Conservation (phyloP, 768 basidiomycete species). For the Collybiopsis confluens region DNA sequence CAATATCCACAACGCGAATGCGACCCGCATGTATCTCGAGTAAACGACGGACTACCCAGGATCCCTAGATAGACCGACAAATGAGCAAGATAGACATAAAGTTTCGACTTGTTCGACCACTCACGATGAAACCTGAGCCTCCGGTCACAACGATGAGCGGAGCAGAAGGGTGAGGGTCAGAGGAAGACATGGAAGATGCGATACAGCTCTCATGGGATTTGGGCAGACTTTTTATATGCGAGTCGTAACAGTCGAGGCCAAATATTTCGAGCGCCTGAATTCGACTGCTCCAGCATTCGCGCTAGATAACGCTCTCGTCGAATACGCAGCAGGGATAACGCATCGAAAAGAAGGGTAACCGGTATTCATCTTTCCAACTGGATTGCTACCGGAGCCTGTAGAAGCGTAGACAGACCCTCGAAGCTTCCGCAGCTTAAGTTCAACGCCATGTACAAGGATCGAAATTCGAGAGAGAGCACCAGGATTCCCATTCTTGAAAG, state of each 20-base stretch:
- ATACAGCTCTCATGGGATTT: not conserved
- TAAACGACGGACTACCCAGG: constrained; percentile 42
- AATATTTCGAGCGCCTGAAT: no score
- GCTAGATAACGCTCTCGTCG: no score
- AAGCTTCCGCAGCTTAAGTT: no score
- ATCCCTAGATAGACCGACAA: constrained; percentile 34
- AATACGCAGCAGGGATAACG: no score
- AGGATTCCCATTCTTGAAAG: no score
- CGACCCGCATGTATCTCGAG: constrained; percentile 19
- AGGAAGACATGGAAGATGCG: not conserved
- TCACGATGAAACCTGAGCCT: constrained; percentile 52
- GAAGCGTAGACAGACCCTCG: no score
- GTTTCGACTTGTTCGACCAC: constrained; percentile 16
- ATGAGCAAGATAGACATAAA: not conserved
- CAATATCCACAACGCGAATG: constrained; percentile 44
- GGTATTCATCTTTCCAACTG: no score
- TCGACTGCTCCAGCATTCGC: no score
- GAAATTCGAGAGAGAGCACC: no score
- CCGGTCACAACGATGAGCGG: constrained; percentile 39
- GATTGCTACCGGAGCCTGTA: no score
- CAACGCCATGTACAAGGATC: no score
- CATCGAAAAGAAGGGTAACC: no score
- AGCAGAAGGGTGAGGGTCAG: not conserved
- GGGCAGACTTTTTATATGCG: not conserved
- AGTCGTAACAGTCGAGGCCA: not conserved